Conservation (phyloP, 2,329 filamentous ascomycete genomes). For the Calonectria pteridis region DNA sequence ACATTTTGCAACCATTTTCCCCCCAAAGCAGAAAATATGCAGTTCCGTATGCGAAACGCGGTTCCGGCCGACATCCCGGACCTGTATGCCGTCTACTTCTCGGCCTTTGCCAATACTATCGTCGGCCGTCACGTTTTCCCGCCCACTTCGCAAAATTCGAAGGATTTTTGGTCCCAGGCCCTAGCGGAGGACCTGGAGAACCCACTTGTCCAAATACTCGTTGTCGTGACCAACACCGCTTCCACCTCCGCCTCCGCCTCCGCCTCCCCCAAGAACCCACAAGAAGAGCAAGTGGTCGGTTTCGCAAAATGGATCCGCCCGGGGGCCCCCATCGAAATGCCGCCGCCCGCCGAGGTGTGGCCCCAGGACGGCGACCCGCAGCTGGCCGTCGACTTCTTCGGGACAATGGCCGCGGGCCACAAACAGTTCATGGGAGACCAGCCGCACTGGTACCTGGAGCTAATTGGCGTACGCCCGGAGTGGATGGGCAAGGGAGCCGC, state of each 20-base stretch:
- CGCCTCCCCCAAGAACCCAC: constrained; percentile 21
- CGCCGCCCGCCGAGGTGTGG: constrained; percentile 50
- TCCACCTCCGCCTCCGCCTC: constrained; percentile 35
- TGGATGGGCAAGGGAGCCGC: constrained; percentile 62
- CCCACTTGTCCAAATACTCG: constrained; percentile 54
- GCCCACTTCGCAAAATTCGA: constrained; percentile 36
- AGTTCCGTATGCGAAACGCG: constrained; percentile 53
- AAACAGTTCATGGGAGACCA: constrained; percentile 53
- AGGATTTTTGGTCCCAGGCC: constrained; percentile 51
- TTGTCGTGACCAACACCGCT: constrained; percentile 53
- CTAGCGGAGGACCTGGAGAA: constrained; percentile 55
- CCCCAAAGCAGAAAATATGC: constrained; percentile 34
- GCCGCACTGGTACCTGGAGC: constrained; percentile 63
- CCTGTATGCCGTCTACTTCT: constrained; percentile 58
- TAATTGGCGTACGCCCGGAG: constrained; percentile 57
- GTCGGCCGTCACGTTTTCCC: constrained; percentile 56
- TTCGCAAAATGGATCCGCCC: constrained; percentile 63
- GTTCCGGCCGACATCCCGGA: constrained; percentile 54
- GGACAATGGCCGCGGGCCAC: constrained; percentile 50
- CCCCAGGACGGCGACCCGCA: constrained; percentile 53
- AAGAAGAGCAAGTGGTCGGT: constrained; percentile 51
- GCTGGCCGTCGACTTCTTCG: constrained; percentile 57
- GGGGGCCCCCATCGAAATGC: constrained; percentile 37
- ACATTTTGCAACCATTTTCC: background rate
- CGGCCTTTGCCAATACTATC: constrained; percentile 56